Evolutionary conservation across 345 rosid species (phyloP), one percentile per base, ranked within the genome.

Genomic region (Salix caprea): DNA sequence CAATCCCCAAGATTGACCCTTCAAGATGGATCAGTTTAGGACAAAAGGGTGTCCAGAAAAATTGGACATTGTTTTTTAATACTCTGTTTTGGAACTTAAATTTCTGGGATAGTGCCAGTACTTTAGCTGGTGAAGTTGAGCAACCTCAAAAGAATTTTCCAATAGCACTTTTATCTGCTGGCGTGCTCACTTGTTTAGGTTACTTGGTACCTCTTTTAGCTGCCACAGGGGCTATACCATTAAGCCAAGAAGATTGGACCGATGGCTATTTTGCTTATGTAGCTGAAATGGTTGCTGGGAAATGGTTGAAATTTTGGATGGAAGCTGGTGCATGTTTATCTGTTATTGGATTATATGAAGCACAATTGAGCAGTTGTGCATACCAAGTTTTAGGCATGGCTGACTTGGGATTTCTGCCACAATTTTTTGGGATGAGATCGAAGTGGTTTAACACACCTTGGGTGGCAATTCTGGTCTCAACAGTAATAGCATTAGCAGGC

Each of bases 371-470:
- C 12, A 65, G 75, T 34, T 56, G 74, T 26, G 71, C 72, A 5
- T 80, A 71, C 60, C 83, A 76, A 58, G 13, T 80, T 68, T 19
- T 76, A 56, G 83, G 83, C 4, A 80, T 80, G 83, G 78, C 78
- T 64, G 84, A 77, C 26, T 64, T 81, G 10, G 84, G 84, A 13
- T 44, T 69, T 37, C 40, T 81, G 67, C 84, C 84, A 19, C 0
- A 10, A 16, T 62, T 64, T 70, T 81, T 81, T 74, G 80, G 74
- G 19, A 64, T 37, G 1, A 73, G 78, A 61, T 81, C 84, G 23
- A 77, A 4, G 11, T 76, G 86, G 85, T 88, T 86, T 52, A 65
- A 75, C 34, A 88, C 87, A 1, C 89, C 90, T 54, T 84, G 87
- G 89, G 40, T 82, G 4, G 90, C 84, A 19, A 88, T 88, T 79